Base-by-base conservation (phyloP, 768 basidiomycete genomes). In the Coprinopsis strossmayeri region DNA sequence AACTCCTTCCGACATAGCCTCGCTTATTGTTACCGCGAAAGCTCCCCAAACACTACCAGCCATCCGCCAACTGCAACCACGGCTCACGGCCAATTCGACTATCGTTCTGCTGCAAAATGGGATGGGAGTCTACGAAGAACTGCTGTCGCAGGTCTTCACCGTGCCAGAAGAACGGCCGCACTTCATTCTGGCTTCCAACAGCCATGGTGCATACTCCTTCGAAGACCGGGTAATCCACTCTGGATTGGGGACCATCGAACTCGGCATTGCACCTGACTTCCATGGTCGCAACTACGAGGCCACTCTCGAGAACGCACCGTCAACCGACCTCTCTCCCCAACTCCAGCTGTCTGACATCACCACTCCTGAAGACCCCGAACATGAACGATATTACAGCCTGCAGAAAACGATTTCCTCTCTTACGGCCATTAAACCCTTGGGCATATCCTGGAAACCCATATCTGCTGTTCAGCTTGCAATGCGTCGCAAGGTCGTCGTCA, bases 41-140 rank as follows among this genome's bases (percentile, higher is more conserved):
- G 85, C 90, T 1, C 73, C 81, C 13, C 69, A 75, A 7, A 87
- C 86, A 3, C 44, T 83, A 2, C 59, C 63, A 2, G 80, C 85
- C 3, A 55, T 99, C 28, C 62, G 65, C 15, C 59, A 63, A 0
- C 76, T 97, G 48, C 65, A 76, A 15, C 79, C 78, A 11, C 78
- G 91, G 15, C 65, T 97, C 17, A 70, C 74, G 3, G 61, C 74
- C 0, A 63, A 76, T 43, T 87, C 84, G 37, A 95, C 93, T 28
- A 82, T 98, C 54, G 88, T 95, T 2, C 77, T 99, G n/a, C 65
- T 97, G 46, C 90, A 95, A 59, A 95, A 95, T 61, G 95, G 95
- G 21, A 88, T 96, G 82, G 95, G 92, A 10, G 69, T 94, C 7
- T 89, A 91, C 63, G 94, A 98, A 55, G 69, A 79, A 51, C 73